phyloP scores from a whole-genome alignment of 2,329 filamentous ascomycete genomes.

The Fusarium secorum region DNA sequence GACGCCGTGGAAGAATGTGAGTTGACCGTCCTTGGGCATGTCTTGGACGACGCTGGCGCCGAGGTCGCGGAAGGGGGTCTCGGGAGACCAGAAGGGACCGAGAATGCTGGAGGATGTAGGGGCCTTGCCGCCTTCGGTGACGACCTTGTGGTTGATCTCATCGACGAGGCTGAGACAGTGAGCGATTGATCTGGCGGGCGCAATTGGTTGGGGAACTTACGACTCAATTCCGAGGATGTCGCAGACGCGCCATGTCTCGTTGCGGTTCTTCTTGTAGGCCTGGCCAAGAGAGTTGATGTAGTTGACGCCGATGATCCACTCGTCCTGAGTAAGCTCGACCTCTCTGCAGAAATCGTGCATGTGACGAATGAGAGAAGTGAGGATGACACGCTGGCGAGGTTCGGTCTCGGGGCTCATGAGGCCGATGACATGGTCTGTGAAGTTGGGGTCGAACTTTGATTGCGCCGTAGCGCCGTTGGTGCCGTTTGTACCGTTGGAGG shows the following conservation, averaged over 20 bases:
- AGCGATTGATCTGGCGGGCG: not conserved
- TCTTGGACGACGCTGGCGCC: slow-evolving; percentile 73
- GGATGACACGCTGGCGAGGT: slow-evolving; percentile 69
- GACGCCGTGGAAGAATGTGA: slow-evolving; percentile 73
- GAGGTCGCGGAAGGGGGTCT: slow-evolving; percentile 74
- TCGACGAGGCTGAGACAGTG: slow-evolving; percentile 14
- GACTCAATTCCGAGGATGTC: slow-evolving; percentile 79
- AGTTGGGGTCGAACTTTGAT: slow-evolving; percentile 73
- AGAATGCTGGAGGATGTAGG: slow-evolving; percentile 81
- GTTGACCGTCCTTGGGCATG: slow-evolving; percentile 63
- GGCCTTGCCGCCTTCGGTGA: slow-evolving; percentile 66
- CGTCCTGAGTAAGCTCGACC: slow-evolving; percentile 77
- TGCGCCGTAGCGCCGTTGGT: slow-evolving; percentile 18
- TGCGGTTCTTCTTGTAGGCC: slow-evolving; percentile 71
- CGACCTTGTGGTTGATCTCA: slow-evolving; percentile 70
- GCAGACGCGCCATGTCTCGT: slow-evolving; percentile 76
- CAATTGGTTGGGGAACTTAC: slow-evolving; percentile 51
- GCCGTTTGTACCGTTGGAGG: slow-evolving; percentile 31
- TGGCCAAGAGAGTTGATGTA: slow-evolving; percentile 80
- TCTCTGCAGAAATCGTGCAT: slow-evolving; percentile 82
- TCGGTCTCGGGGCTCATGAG: slow-evolving; percentile 75
- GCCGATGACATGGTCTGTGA: slow-evolving; percentile 77
- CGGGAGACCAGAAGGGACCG: slow-evolving; percentile 79
- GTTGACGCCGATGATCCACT: slow-evolving; percentile 79
- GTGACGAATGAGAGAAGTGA: slow-evolving; percentile 71